Base-by-base conservation (phyloP, 352 stramenopile genomes). In the Phytopythium helicoides region DNA sequence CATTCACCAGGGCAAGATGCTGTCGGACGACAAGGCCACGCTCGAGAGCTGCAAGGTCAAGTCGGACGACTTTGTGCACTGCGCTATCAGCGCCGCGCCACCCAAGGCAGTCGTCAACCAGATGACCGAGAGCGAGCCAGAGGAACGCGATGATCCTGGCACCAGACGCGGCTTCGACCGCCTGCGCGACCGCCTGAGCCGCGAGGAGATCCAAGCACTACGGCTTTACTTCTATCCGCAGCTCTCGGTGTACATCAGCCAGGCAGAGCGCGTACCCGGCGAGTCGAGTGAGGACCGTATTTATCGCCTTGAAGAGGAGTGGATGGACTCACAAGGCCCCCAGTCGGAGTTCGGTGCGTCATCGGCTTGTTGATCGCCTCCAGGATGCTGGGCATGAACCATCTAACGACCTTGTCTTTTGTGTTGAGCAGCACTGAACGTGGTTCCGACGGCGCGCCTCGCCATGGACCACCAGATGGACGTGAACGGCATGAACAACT, bases 1-100 rank as follows among this genome's bases (percentile, higher is more conserved):
- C 8, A 94, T 94, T 52, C 85, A 94, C 51, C 85, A 93, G 68
- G 85, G 85, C 49, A 93, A 93, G 51, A 93, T 94, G 81, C 66
- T 94, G 14, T 92, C 83, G 50, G 81, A 94, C 39, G 85, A 94
- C 54, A 82, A 79, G 38, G 77, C 72, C n/a, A 77, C 75, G 35
- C 58, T 94, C 18, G 69, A 80, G 46, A 81, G 63, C 62, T 93
- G 66, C 68, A 87, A 84, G 47, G 66, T 94, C 52, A 92, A 90
- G 54, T 73, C 67, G 19, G 76, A 91, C 19, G 85, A 94, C 56
- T 94, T 94, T 40, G 81, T 94, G 42, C 85, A 94, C 60, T 94
- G 85, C 53, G 85, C 85, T 16, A 92, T 94, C 45, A 94, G 82
- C 44, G 74, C 81, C 4, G 79, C 74, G 37, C 82, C 82, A 8